phyloP scores from a whole-genome alignment of 129 eudicot genomes.

The Arctium lappa region DNA sequence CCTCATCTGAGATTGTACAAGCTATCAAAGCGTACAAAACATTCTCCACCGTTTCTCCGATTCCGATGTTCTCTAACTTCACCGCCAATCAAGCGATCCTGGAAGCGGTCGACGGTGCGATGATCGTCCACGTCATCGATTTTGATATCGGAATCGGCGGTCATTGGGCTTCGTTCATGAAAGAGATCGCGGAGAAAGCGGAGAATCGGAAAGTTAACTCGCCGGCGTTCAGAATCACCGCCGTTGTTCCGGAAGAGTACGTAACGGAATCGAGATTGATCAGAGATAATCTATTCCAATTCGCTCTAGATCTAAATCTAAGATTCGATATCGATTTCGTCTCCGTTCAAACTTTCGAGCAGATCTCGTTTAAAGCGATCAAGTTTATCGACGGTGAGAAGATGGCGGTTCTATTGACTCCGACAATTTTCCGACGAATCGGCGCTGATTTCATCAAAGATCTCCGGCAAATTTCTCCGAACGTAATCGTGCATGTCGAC shows the following conservation, averaged over 20 bases:
- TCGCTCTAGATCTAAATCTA: slow-evolving; percentile 59
- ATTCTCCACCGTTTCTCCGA: slow-evolving; percentile 68
- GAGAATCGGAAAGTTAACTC: slow-evolving; percentile 34
- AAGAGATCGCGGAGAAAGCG: slow-evolving; percentile 70
- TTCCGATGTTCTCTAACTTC: slow-evolving; percentile 87
- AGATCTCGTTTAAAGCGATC: slow-evolving; percentile 51
- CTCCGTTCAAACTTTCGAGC: slow-evolving; percentile 50
- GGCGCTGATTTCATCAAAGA: slow-evolving; percentile 61
- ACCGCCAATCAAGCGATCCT: slow-evolving; percentile 91
- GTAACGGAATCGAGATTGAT: slow-evolving; percentile 60
- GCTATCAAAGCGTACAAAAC: slow-evolving; percentile 64
- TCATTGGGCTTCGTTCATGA: slow-evolving; percentile 91
- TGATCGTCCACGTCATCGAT: slow-evolving; percentile 73
- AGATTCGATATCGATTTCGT: slow-evolving; percentile 68
- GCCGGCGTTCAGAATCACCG: slow-evolving; percentile 65
- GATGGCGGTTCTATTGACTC: slow-evolving; percentile 52
- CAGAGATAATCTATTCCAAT: slow-evolving; percentile 60
- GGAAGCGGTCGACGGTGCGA: slow-evolving; percentile 73
- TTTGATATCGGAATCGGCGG: slow-evolving; percentile 88
- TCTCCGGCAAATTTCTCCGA: slow-evolving; percentile 64
- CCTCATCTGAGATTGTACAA: slow-evolving; percentile 61
- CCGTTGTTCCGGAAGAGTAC: slow-evolving; percentile 70
- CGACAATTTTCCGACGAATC: slow-evolving; percentile 59
- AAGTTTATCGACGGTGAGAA: slow-evolving; percentile 71
- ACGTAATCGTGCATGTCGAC: slow-evolving; percentile 72